Evolutionary conservation across 306 rosid species (phyloP), one percentile per base, ranked within the genome.

Genomic region (Chamaecrista fasciculata): DNA sequence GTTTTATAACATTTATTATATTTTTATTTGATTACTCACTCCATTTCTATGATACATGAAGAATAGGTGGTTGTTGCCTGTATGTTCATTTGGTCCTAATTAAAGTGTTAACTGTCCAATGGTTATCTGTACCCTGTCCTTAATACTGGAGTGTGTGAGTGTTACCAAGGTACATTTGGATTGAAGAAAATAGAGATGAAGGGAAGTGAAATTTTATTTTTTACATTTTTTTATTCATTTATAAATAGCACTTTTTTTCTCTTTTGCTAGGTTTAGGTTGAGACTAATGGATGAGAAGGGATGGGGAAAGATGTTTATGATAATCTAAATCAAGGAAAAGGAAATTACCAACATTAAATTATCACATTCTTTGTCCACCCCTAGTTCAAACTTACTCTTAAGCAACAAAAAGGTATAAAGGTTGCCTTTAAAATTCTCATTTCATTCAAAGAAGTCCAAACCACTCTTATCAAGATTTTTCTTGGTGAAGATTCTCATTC

Each of bases 31-130:
- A 24, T 43, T 63, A 28, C 20, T 73, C 25, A 50, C 51, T 46
- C 25, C 4, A 50, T 73, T 44, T 28, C 15, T n/a, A 8, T 81
- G 61, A 16, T 55, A 8, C 19, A 39, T 81, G 48, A 29, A 40
- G 3, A 21, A 48, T 3, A 0, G 24, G 1, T 24, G 69, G 39
- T 56, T 63, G 53, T 23, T 43, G 3, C 8, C 25, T 43, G 43
- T 60, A 56, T 11, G 53, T 58, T 50, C 36, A 28, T 36, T 53
- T 76, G 58, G 33, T 70, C 66, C 52, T 34, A 61, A 71, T 34
- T 37, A 31, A 23, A 79, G n/a, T 48, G n/a, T 39, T 20, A 39
- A 25, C 10, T 55, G 16, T 40, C 65, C 12, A 25, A 19, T 69
- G 43, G 5, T 24, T 11, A 46, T n/a, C 21, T 40, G 58, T 8